Evolutionary conservation across 495 filamentous ascomycete species (phyloP).

Genomic region (Margaritispora aquatica): DNA sequence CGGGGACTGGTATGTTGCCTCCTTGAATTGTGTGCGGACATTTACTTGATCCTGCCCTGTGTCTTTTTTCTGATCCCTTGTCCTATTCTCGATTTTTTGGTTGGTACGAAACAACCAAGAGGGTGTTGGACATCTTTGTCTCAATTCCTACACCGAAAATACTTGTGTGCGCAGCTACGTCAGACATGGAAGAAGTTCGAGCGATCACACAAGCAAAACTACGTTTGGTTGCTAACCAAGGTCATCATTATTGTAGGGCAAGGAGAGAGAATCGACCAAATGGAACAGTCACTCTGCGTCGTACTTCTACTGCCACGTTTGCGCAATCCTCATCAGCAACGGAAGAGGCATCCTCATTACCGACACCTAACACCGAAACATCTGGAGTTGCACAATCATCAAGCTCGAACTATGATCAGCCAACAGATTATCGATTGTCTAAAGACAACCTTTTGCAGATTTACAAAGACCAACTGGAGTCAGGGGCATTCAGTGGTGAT

Average conservation of each 20-base stretch:
- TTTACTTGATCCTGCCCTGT: not conserved
- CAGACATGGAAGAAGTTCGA: not conserved
- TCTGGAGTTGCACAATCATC: conserved; percentile 38
- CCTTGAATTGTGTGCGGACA: not conserved
- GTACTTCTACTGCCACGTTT: conserved; percentile 57
- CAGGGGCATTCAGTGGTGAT: conserved; percentile 53
- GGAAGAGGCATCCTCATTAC: conserved; percentile 13
- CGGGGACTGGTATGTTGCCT: conserved; percentile 49
- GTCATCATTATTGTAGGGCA: conserved; percentile 22
- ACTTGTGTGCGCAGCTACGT: not conserved
- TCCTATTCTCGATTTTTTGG: no score
- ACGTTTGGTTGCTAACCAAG: not conserved
- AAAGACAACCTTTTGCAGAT: conserved; percentile 79
- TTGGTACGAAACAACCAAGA: no score
- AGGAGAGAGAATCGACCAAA: conserved; percentile 23
- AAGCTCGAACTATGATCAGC: conserved; percentile 17
- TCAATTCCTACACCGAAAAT: not conserved
- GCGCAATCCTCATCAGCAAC: conserved; percentile 54
- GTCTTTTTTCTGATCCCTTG: not conserved
- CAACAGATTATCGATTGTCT: conserved; percentile 64
- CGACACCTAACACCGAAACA: conserved; percentile 8
- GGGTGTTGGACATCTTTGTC: not conserved
- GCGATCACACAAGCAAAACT: not conserved
- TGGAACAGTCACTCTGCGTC: conserved; percentile 65
- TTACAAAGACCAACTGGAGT: conserved; percentile 53